These are phyloP conservation scores for Celoporthe dispersa DNA, from an alignment of 2,329 filamentous ascomycete species.

Conservation along the genomic window DNA sequence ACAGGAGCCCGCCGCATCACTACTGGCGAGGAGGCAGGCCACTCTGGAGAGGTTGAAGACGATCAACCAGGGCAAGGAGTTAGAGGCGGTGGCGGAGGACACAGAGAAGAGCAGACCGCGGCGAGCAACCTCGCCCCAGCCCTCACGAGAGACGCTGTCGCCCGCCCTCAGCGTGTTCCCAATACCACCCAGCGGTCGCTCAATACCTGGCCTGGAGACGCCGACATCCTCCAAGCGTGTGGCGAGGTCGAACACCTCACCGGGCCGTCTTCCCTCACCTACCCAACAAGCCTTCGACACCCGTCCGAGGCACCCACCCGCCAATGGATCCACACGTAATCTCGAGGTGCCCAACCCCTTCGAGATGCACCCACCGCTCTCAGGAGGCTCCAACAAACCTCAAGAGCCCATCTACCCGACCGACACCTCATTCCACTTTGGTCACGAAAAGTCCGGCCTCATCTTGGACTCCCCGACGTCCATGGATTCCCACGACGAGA, in stretches of 20 bases:
- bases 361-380: slow-evolving; percentile 16
- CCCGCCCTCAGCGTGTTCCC: slow-evolving; percentile 54
- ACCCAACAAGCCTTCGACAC: slow-evolving; percentile 42
- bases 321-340: slow-evolving; percentile 20
- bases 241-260: slow-evolving; percentile 59
- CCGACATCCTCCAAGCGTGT: slow-evolving; percentile 44
- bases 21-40: slow-evolving; percentile 63
- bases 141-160: slow-evolving; percentile 40
- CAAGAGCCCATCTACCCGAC: slow-evolving; percentile 28
- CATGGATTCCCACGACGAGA: slow-evolving; percentile 32
- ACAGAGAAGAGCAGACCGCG: slow-evolving; percentile 41
- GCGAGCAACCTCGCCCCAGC: slow-evolving; percentile 55
- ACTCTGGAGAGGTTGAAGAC: slow-evolving; percentile 62
- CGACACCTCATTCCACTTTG: slow-evolving; percentile 36
- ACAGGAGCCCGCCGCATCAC: slow-evolving; percentile 40
- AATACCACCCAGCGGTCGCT: slow-evolving; percentile 36
- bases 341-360: slow-evolving; percentile 27
- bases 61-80: slow-evolving; percentile 41
- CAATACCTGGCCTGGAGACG: slow-evolving; percentile 30
- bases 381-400: neutral
- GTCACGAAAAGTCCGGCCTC: slow-evolving; percentile 42
- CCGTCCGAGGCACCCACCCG: neutral
- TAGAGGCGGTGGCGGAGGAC: slow-evolving; percentile 39
- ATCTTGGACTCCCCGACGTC: slow-evolving; percentile 49
- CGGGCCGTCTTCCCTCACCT: slow-evolving; percentile 53